phyloP scores from a whole-genome alignment of 495 filamentous ascomycete genomes.

The Penicillium samsonianum region DNA sequence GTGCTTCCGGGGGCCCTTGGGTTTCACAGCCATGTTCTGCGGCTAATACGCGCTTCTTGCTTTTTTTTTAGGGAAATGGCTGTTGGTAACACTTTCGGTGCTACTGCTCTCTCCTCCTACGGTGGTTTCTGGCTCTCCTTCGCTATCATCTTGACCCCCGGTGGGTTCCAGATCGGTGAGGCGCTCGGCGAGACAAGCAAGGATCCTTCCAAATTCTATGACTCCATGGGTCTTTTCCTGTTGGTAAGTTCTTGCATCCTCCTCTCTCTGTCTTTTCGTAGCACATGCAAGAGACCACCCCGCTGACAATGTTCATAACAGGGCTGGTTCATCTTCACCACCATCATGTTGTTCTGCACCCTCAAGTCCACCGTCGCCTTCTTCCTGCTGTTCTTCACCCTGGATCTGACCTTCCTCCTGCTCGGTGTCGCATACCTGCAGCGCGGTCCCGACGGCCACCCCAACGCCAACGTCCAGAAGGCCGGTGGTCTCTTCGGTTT shows the following conservation, averaged over 20 bases:
- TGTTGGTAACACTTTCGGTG: constrained; percentile 96
- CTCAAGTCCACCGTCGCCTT: constrained; percentile 93
- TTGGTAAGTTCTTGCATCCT: constrained; percentile 52
- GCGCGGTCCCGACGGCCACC: constrained; percentile 37
- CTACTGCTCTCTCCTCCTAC: constrained; percentile 93
- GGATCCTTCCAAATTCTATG: constrained; percentile 47
- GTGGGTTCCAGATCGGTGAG: constrained; percentile 62
- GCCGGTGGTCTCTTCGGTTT: constrained; percentile 88
- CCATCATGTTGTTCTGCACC: constrained; percentile 82
- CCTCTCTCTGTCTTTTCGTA: no score
- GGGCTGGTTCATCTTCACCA: constrained; percentile 99
- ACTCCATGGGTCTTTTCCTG: constrained; percentile 83
- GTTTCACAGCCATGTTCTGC: background rate
- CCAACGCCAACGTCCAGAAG: constrained; percentile 60
- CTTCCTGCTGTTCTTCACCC: constrained; percentile 91
- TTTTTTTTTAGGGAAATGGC: constrained; percentile 83
- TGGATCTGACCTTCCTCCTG: constrained; percentile 89
- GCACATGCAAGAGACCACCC: background rate
- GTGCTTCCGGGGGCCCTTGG: background rate
- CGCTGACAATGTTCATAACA: constrained; percentile 22
- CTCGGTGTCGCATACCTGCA: constrained; percentile 75
- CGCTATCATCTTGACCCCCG: constrained; percentile 83
- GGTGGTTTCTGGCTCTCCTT: constrained; percentile 97
- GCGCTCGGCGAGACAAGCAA: constrained; percentile 21
- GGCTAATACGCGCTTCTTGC: background rate